phyloP scores from a whole-genome alignment of 2,329 filamentous ascomycete genomes.

The Alternaria incomplexa region DNA sequence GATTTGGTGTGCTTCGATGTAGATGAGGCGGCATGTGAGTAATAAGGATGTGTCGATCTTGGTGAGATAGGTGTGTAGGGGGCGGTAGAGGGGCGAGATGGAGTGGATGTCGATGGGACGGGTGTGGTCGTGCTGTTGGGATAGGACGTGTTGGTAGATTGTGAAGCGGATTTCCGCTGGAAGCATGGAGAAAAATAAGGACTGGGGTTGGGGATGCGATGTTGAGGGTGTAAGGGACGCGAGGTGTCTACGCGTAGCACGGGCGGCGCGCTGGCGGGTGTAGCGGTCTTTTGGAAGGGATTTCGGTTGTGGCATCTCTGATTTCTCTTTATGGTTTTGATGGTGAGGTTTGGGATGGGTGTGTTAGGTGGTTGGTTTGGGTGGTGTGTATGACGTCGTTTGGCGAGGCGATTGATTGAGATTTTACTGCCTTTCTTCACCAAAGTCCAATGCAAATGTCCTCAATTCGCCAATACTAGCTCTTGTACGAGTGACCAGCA shows the following conservation, averaged over 20 bases:
- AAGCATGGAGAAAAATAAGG: conserved; percentile 26
- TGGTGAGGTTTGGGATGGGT: background rate
- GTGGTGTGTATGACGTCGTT: background rate
- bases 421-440: background rate
- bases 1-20: conserved; percentile 47
- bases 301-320: conserved; percentile 6
- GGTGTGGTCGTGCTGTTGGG: conserved; percentile 15
- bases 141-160: conserved; percentile 20
- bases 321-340: background rate
- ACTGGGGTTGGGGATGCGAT: conserved; percentile 26
- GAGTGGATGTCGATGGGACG: conserved; percentile 11
- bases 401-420: background rate
- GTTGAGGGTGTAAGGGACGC: conserved; percentile 23
- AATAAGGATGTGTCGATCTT: conserved; percentile 39
- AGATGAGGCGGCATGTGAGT: conserved; percentile 48
- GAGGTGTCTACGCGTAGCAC: conserved; percentile 23
- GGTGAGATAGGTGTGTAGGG: conserved; percentile 39
- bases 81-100: conserved; percentile 21
- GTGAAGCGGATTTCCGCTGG: conserved; percentile 33
- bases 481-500: background rate
- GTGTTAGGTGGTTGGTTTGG: background rate
- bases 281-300: conserved; percentile 5
- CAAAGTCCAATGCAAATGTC: accelerated
- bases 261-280: conserved; percentile 17
- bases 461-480: background rate